These are phyloP conservation scores for Ocimum tenuiflorum DNA, from an alignment of 257 asterid genomes.

Conservation along the genomic window DNA sequence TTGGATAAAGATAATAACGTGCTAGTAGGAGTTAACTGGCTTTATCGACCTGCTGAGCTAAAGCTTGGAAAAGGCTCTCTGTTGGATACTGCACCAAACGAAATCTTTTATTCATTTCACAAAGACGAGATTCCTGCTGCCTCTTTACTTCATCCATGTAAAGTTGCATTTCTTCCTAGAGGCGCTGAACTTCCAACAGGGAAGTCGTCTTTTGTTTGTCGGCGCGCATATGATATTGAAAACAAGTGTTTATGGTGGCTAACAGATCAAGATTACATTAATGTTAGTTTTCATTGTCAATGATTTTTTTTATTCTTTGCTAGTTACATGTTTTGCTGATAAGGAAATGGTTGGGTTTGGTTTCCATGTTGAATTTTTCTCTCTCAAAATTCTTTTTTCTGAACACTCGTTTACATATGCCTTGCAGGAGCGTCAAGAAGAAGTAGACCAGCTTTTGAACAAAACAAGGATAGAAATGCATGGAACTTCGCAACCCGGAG, in stretches of 20 bases:
- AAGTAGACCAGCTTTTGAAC: constrained; percentile 55
- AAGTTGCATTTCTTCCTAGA: constrained; percentile 89
- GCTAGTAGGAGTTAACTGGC: constrained; percentile 70
- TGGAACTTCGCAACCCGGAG: constrained; percentile 54
- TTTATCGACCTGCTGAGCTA: constrained; percentile 64
- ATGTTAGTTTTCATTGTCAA: constrained; percentile 49
- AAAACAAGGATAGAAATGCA: constrained; percentile 69
- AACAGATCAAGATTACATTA: constrained; percentile 66
- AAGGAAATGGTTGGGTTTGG: not conserved
- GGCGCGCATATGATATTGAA: constrained; percentile 63
- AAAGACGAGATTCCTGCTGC: constrained; percentile 73
- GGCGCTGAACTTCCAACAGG: constrained; percentile 69
- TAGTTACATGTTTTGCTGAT: not conserved
- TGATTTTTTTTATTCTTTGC: not conserved
- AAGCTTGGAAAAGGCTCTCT: constrained; percentile 47
- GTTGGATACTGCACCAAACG: constrained; percentile 69
- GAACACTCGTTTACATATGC: not conserved
- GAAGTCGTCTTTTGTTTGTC: constrained; percentile 72
- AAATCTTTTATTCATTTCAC: constrained; percentile 73
- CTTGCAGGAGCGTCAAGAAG: constrained; percentile 71
- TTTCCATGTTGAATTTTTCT: not conserved
- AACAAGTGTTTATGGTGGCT: constrained; percentile 71
- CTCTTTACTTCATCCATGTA: constrained; percentile 82
- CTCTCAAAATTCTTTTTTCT: not conserved
- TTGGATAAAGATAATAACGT: constrained; percentile 34